These are phyloP conservation scores for Leptosphaerulina australis DNA, from an alignment of 2,329 filamentous ascomycete genomes.

Conservation along the genomic window DNA sequence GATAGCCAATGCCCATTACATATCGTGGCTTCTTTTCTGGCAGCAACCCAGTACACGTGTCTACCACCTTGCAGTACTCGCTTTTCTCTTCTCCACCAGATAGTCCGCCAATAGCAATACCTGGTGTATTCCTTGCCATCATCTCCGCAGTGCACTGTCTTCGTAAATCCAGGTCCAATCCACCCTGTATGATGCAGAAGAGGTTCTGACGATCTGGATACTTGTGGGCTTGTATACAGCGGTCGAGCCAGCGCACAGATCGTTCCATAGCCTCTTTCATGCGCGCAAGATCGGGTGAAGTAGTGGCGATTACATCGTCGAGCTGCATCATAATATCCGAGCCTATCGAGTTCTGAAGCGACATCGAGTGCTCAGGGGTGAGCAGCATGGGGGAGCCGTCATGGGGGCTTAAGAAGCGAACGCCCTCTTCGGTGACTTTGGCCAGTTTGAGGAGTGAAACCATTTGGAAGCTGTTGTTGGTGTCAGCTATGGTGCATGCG, in stretches of 20 bases:
- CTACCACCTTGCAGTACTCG: constrained; percentile 89
- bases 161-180: constrained; percentile 85
- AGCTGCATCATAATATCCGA: constrained; percentile 98
- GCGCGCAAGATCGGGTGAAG: constrained; percentile 82
- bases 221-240: constrained; percentile 88
- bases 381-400: constrained; percentile 95
- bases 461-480: constrained; percentile 84
- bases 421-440: constrained; percentile 92
- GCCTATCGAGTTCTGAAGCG: constrained; percentile 93
- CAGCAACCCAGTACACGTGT: constrained; percentile 80
- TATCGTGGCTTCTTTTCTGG: constrained; percentile 95
- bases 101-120: constrained; percentile 93
- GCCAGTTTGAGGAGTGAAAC: constrained; percentile 93
- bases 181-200: constrained; percentile 98
- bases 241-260: constrained; percentile 92
- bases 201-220: constrained; percentile 85
- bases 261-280: constrained; percentile 96
- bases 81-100: constrained; percentile 94
- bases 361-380: constrained; percentile 96
- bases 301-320: constrained; percentile 96
- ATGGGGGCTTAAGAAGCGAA: constrained; percentile 93
- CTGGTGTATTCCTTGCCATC: constrained; percentile 88
- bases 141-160: constrained; percentile 83
- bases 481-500: constrained; percentile 35
- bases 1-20: constrained; percentile 98